A percentile compares a stretch with the other conserved stretches of the same genome.
Evolutionary conservation across 495 filamentous ascomycete species (phyloP).

Genomic region (Penicillium malachiteum): DNA sequence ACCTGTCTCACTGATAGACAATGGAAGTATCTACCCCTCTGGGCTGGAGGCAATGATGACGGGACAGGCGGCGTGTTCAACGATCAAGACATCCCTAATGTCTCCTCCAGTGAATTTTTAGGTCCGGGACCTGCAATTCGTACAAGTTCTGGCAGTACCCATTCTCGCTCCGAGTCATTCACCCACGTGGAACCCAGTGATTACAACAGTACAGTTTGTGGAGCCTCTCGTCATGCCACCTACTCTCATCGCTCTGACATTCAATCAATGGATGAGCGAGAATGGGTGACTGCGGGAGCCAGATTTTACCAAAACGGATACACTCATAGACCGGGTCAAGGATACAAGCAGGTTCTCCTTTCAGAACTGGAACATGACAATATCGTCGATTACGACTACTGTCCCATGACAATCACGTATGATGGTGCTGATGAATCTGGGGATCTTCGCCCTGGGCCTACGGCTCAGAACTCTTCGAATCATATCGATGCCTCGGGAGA

Average conservation of each 20-base stretch:
- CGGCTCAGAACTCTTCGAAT: too few species aligned
- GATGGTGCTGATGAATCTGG: too few species aligned
- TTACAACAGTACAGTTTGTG: constrained; percentile 29
- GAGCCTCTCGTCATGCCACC: constrained; percentile 36
- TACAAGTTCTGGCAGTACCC: constrained; percentile 28
- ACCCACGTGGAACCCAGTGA: constrained; percentile 29
- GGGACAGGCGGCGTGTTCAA: constrained; percentile 52
- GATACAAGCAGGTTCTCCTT: too few species aligned
- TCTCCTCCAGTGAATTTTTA: constrained; percentile 42
- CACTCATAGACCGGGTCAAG: too few species aligned
- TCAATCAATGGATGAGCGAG: constrained; percentile 17
- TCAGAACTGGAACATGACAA: too few species aligned
- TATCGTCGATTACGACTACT: too few species aligned
- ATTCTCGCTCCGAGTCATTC: constrained; percentile 20
- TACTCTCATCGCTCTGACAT: constrained; percentile 28
- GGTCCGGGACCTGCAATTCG: constrained; percentile 44
- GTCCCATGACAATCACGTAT: too few species aligned
- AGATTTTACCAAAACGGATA: too few species aligned
- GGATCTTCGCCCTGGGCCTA: too few species aligned
- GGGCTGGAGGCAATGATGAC: constrained; percentile 57
- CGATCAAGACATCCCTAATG: constrained; percentile 36
- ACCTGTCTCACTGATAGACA: constrained; percentile 50
- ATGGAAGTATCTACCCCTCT: constrained; percentile 52
- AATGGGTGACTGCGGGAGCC: too few species aligned
- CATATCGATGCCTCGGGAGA: too few species aligned